Base-by-base conservation (phyloP, 108 stramenopile genomes). In the Mediolabrus comicus region DNA sequence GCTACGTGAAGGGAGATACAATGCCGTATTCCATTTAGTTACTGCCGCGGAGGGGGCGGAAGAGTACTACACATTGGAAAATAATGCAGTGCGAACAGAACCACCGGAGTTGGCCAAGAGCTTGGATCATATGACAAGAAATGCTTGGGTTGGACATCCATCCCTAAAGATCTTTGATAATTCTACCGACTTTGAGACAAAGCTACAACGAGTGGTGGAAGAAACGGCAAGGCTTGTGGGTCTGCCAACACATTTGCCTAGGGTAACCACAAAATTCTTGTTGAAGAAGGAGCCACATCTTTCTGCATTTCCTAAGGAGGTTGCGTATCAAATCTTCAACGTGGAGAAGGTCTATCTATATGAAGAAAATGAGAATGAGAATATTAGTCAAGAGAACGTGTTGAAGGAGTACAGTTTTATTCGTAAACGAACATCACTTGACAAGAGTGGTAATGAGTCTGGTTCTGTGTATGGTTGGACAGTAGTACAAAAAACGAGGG, bases 21-120 rank as follows among this genome's bases (percentile, higher is more conserved):
- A 98, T 84, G 95, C 92, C 49, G 87, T 97, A 12, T 91, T 96
- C 55, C 97, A 98, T 70, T 77, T 98, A 71, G 93, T 97, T 0
- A 96, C 98, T 19, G 97, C 97, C 9, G 97, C 97, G 9, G 91
- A 92, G 64, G 94, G 96, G 24, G 96, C 96, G 0, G 83, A 81
- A 41, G 32, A 72, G 11, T 90, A 74, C 67, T 98, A 98, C 70
- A 94, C 96, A 2, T 60, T 92, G 61, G 96, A 92, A 38, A 98
- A 98, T 62, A 98, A 98, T 72, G 70, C 72, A 27, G 94, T 83
- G 2, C 66, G 98, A 12, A 90, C 83, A 4, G 98, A 98, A 86
- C 77, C 87, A 8, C 69, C 87, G 0, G 94, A 91, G 52, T 29
- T 80, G 80, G 98, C 98, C 1, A 63, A 67, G 35, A 71, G 57